Evolutionary conservation across 257 asterid genomes (phyloP).

Genomic region (Voacanga thouarsii): DNA sequence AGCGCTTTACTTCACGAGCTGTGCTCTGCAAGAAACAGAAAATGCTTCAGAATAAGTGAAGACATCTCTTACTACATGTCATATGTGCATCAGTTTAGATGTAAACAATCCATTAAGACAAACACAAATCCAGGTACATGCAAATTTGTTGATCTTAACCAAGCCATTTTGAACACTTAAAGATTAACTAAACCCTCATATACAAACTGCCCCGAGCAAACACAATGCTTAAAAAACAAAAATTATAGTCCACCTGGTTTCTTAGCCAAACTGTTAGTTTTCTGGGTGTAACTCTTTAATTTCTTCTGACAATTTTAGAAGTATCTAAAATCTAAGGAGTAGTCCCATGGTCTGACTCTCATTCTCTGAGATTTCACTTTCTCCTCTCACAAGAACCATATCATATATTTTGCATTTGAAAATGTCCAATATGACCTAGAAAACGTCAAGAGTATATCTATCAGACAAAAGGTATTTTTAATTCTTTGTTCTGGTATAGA

Average conservation of each 20-base stretch:
- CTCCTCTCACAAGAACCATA: not conserved
- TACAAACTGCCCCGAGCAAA: not conserved
- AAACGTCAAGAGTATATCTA: no score
- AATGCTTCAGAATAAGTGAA: not conserved
- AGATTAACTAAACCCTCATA: not conserved
- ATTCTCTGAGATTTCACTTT: not conserved
- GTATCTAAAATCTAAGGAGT: not conserved
- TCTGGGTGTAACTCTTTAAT: no score
- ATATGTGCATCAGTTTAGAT: not conserved
- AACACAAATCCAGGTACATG: not conserved
- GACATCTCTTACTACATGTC: not conserved
- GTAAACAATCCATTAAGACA: not conserved
- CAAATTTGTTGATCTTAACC: not conserved
- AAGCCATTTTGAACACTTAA: not conserved
- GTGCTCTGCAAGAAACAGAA: conserved; percentile 62
- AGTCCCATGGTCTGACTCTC: not conserved
- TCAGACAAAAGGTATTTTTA: not conserved
- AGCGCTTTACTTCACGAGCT: conserved; percentile 93
- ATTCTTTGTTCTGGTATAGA: not conserved
- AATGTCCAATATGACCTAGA: no score
- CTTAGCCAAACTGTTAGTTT: not conserved
- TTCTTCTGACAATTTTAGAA: not conserved
- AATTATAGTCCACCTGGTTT: not conserved
- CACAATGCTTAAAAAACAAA: not conserved
- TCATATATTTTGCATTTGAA: not conserved